Base-by-base conservation (phyloP, 768 basidiomycete species). In the Rhizopogon rudus region DNA sequence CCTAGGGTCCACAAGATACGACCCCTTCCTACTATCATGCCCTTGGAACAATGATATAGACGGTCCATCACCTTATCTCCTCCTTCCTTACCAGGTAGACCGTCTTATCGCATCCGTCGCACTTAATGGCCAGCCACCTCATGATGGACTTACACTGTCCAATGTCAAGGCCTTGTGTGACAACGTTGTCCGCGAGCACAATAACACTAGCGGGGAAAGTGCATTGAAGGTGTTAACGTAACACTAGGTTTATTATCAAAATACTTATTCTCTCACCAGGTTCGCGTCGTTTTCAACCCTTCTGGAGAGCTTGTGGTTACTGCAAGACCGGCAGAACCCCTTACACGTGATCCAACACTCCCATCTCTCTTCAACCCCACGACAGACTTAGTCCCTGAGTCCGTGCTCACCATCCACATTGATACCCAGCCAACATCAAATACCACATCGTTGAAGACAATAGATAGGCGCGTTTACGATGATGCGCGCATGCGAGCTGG, bases 401-500 rank as follows among this genome's bases (percentile, higher is more conserved):
- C 82, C 51, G 63, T 78, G 14, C 70, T 83, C 51, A 69, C 69
- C 28, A 60, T 91, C 46, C 72, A 73, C 48, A 59, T 90, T 44
- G 90, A 92, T 68, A 73, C 71, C 2, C 64, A 75, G 55, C 68
- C 81, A 12, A 86, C 84, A 1, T 66, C 76, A 3, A 70, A 78
- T 0, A 82, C 84, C 14, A 53, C 79, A 22, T 61, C 67, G 20
- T 84, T 87, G 45, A 93, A 93, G 68, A 92, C 91, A 0, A 91
- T 88, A 2, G 55, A 73, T 40, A 79, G 90, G 45, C 56, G 64
- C 6, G 66, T 77, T 10, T 93, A 92, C 61, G 74, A 83, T 28
- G 73, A 74, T 37, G 87, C 90, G 1, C 83, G 90, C n/a, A 60
- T 63, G 1, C 80, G 89, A 42, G 78, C 73, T 44, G 72, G 75